Percentiles rank a stretch among this genome's conserved stretches.
These are phyloP conservation scores for Geosmithia morbida DNA, from an alignment of 2,329 filamentous ascomycete genomes.

Conservation along the genomic window DNA sequence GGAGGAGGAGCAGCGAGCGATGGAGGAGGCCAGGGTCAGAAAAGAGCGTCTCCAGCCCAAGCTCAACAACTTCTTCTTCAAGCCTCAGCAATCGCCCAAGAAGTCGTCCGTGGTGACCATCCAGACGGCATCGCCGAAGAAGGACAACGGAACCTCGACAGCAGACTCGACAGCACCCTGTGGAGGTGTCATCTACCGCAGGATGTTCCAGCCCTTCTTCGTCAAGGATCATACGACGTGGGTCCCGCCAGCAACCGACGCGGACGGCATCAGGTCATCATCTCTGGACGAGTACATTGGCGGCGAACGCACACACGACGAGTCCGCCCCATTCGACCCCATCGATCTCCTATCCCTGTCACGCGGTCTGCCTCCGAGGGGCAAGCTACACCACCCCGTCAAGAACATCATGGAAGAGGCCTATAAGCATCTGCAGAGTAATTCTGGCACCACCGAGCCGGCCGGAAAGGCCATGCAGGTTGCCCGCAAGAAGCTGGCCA, in stretches of 20 bases:
- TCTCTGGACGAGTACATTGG: slow-evolving; percentile 37
- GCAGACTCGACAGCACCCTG: not conserved
- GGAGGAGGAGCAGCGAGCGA: slow-evolving; percentile 28
- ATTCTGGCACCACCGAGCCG: slow-evolving; percentile 17
- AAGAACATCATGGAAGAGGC: slow-evolving; percentile 45
- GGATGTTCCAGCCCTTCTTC: slow-evolving; percentile 69
- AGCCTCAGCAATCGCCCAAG: slow-evolving; percentile 21
- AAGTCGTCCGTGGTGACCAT: slow-evolving; percentile 15
- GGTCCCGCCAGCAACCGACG: slow-evolving; percentile 41
- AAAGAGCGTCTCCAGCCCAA: slow-evolving; percentile 32
- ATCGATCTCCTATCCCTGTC: slow-evolving; percentile 30
- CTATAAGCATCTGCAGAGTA: slow-evolving; percentile 23
- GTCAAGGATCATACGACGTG: slow-evolving; percentile 59
- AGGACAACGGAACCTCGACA: slow-evolving; percentile 11
- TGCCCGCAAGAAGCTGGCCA: slow-evolving; percentile 26
- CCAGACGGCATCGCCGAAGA: slow-evolving; percentile 11
- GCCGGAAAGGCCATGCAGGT: slow-evolving; percentile 16
- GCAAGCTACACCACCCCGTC: slow-evolving; percentile 35
- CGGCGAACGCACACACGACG: slow-evolving; percentile 21
- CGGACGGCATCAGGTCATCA: slow-evolving; percentile 38
- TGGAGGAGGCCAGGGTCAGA: slow-evolving; percentile 29
- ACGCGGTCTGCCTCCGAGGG: slow-evolving; percentile 23
- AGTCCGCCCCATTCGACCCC: slow-evolving; percentile 27
- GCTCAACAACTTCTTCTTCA: slow-evolving; percentile 35
- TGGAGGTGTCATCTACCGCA: slow-evolving; percentile 34